Percentiles rank a stretch among this genome's conserved stretches.
Evolutionary conservation across 495 filamentous ascomycete genomes (phyloP).

Genomic region (Parathielavia appendiculata): DNA sequence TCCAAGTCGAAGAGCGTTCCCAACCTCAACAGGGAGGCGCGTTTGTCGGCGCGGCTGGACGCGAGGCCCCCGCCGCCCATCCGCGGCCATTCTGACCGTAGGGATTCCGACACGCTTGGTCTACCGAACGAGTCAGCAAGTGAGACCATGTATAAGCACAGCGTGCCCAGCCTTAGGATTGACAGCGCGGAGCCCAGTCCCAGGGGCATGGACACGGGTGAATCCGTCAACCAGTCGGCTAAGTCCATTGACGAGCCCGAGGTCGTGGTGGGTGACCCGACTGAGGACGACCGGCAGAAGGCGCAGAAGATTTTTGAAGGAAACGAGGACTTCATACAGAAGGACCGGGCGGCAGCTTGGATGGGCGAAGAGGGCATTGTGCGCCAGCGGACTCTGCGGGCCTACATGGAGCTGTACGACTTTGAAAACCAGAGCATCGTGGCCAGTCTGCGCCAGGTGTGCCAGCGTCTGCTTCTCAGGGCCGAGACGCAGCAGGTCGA

Average conservation of each 20-base stretch:
- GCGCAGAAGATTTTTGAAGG: constrained; percentile 80
- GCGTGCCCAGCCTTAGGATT: constrained; percentile 36
- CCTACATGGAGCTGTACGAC: constrained; percentile 90
- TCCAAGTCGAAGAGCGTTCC: constrained; percentile 35
- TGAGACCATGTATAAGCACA: constrained; percentile 43
- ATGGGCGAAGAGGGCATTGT: constrained; percentile 71
- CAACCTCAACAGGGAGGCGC: constrained; percentile 24
- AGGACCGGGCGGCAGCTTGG: constrained; percentile 78
- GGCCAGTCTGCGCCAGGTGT: constrained; percentile 70
- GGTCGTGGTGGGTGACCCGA: constrained; percentile 45
- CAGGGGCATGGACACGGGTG: constrained; percentile 15
- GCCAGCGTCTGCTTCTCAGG: constrained; percentile 73
- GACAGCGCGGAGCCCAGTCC: constrained; percentile 32
- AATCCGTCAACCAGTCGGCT: constrained; percentile 24
- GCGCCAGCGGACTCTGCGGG: constrained; percentile 62
- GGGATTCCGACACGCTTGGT: constrained; percentile 34
- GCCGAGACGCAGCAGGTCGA: constrained; percentile 97
- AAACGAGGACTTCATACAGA: constrained; percentile 72
- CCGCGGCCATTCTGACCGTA: constrained; percentile 36
- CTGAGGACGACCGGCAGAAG: constrained; percentile 62
- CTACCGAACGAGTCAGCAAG: constrained; percentile 42
- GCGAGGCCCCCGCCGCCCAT: constrained; percentile 6
- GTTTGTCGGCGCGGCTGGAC: constrained; percentile 17
- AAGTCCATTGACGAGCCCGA: constrained; percentile 48
- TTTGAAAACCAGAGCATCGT: constrained; percentile 80